Conservation (phyloP, 2,329 filamentous ascomycete species). For the Ramichloridium luteum region DNA sequence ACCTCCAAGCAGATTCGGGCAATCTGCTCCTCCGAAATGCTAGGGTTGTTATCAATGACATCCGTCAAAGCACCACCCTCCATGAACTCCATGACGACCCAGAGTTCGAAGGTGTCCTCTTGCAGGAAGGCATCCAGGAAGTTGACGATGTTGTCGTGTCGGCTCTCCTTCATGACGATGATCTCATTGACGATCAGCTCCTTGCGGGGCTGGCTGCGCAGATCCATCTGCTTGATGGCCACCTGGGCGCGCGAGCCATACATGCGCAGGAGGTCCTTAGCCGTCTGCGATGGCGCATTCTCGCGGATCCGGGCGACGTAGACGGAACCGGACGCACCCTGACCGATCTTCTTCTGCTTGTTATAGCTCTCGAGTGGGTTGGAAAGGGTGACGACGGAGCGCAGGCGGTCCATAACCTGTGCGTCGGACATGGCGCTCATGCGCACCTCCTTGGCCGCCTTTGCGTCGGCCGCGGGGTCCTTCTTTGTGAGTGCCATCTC, state of each 20-base stretch:
- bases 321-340: constrained; percentile 93
- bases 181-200: constrained; percentile 99
- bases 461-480: constrained; percentile 60
- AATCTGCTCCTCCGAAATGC: constrained; percentile 93
- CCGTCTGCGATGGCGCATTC: constrained; percentile 66
- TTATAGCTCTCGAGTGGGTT: constrained; percentile 92
- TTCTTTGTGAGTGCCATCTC: constrained; percentile 72
- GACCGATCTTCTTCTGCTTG: constrained; percentile 99
- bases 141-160: constrained; percentile 97
- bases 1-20: constrained; percentile 95
- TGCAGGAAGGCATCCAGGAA: constrained; percentile 94
- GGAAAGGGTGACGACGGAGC: constrained; percentile 89
- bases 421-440: constrained; percentile 98
- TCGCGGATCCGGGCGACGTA: constrained; percentile 96
- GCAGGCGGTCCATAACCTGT: constrained; percentile 92
- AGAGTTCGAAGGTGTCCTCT: constrained; percentile 89
- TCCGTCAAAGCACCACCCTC: constrained; percentile 95
- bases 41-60: constrained; percentile 94
- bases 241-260: constrained; percentile 79
- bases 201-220: constrained; percentile 92
- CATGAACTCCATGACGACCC: constrained; percentile 99
- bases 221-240: constrained; percentile 99
- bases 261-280: constrained; percentile 63
- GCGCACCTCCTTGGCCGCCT: constrained; percentile 74
- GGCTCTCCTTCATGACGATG: constrained; percentile 99